Evolutionary conservation across 495 filamentous ascomycete genomes (phyloP), one percentile per base, ranked within the genome.

Genomic region (Cenococcum geophilum): DNA sequence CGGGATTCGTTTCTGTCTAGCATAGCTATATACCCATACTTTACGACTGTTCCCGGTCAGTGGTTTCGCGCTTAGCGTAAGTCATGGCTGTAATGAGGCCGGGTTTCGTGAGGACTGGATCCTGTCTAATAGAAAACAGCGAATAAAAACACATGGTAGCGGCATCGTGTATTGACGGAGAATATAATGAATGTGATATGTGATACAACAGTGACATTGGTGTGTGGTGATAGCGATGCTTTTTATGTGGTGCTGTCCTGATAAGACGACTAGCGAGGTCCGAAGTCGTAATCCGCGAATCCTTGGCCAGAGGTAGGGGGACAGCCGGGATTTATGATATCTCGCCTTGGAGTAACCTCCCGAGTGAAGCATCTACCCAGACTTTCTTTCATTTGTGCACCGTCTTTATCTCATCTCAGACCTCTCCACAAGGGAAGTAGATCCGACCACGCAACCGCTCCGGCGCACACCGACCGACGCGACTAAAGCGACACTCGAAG

Each of bases 1-100:
- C 49, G 25, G 49, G 22, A 16, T 52, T 52, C 49, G 18, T 60
- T 56, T 58, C 12, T 50, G 32, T 42, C 58, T 27, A 65, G 55
- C 59, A 68, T 68, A 57, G 66, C 62, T 68, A 68, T 68, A 68
- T 68, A 68, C 66, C 66, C 66, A 64, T 65, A 65, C 56, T 62
- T 60, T 22, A 61, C 47, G 22, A 14, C 20, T 16, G 58, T 21
- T 21, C 49, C n/a, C 52, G 48, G 16, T 21, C n/a, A 20, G 12
- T 25, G 40, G 40, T 45, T 45, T 45, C 11, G 40, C 40, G 40
- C 40, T 32, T 6, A 32, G 27, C 27, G 27, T 32, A 32, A 32
- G 27, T 32, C 27, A 45, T 4, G 40, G 40, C 40, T 14, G 40
- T 45, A 45, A 45, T 45, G 40, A 45, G 40, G 40, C 2, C 40